Conservation (phyloP, 495 filamentous ascomycete genomes). For the Penicillium arizonense region DNA sequence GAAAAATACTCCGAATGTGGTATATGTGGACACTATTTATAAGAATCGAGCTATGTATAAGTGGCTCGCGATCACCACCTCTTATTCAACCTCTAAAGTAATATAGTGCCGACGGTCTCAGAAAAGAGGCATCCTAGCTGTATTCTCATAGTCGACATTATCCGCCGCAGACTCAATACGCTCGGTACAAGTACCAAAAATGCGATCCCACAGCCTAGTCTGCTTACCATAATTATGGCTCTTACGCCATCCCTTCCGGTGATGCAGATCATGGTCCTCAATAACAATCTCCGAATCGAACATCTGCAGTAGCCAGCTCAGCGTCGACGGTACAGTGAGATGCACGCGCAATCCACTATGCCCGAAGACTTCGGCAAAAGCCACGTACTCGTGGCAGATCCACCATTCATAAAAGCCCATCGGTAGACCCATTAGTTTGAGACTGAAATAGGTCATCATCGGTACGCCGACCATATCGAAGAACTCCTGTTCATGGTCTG, state of each 20-base stretch:
- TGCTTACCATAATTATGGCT: slow-evolving; percentile 47
- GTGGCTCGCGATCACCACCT: too few species aligned
- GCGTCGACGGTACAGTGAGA: slow-evolving; percentile 31
- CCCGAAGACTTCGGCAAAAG: slow-evolving; percentile 40
- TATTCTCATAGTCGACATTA: slow-evolving; percentile 41
- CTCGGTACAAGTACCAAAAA: slow-evolving; percentile 39
- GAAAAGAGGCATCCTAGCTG: slow-evolving; percentile 29
- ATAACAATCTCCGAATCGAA: slow-evolving; percentile 39
- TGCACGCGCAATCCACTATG: slow-evolving; percentile 39
- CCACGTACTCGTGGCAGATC: slow-evolving; percentile 42
- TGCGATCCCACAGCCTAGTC: slow-evolving; percentile 40
- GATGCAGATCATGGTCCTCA: slow-evolving; percentile 45
- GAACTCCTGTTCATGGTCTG: slow-evolving; percentile 44
- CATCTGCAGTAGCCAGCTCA: slow-evolving; percentile 36
- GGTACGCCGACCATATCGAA: slow-evolving; percentile 44
- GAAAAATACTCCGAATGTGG: too few species aligned
- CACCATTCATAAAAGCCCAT: slow-evolving; percentile 48
- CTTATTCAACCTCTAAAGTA: too few species aligned
- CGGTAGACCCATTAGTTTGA: slow-evolving; percentile 32
- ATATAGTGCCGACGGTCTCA: not conserved
- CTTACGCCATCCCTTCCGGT: slow-evolving; percentile 45
- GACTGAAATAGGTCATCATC: slow-evolving; percentile 32
- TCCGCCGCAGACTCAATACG: slow-evolving; percentile 30
- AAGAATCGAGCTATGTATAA: too few species aligned
- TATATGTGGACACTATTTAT: too few species aligned